A percentile compares a stretch with the other conserved stretches of the same genome.
Evolutionary conservation across 139 green algal species (phyloP).

Genomic region (Mesotaenium endlicherianum): DNA sequence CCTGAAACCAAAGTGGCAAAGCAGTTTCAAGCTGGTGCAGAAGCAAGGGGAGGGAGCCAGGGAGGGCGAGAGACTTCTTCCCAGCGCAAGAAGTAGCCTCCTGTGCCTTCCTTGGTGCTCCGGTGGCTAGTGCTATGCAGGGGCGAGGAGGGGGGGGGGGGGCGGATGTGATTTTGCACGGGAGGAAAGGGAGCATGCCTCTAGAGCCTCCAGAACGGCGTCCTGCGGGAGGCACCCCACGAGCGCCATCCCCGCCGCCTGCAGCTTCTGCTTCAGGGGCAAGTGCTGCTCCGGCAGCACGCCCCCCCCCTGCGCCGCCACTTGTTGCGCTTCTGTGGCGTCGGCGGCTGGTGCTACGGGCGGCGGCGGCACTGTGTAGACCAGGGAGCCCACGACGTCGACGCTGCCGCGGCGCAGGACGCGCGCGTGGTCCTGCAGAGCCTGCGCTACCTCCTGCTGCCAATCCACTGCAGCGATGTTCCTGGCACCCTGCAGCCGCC

Average conservation of each 20-base stretch:
- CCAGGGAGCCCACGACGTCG: constrained; percentile 23
- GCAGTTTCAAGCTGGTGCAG: no score
- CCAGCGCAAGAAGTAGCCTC: no score
- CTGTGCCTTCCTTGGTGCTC: no score
- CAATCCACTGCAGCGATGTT: constrained; percentile 16
- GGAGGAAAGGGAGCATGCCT: constrained; percentile 4
- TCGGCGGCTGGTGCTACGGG: background rate
- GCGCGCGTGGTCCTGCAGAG: background rate
- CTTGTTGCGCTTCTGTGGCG: no score
- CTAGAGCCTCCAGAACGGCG: constrained; percentile 56
- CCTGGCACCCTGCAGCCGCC: no score
- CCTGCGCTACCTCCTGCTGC: constrained; percentile 37
- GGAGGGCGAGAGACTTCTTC: no score
- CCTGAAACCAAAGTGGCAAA: no score
- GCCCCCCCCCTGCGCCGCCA: no score
- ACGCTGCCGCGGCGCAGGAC: background rate
- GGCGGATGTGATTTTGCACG: background rate
- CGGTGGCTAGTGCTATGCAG: no score
- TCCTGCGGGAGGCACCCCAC: constrained; percentile 64
- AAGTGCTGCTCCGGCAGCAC: background rate
- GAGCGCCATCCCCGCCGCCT: constrained; percentile 57
- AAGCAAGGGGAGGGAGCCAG: no score
- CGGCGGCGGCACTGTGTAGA: constrained; percentile 17
- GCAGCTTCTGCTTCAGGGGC: constrained; percentile 15
- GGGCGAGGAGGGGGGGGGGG: background rate